Conservation (phyloP, 2,329 filamentous ascomycete genomes). For the Fusarium proliferatum region DNA sequence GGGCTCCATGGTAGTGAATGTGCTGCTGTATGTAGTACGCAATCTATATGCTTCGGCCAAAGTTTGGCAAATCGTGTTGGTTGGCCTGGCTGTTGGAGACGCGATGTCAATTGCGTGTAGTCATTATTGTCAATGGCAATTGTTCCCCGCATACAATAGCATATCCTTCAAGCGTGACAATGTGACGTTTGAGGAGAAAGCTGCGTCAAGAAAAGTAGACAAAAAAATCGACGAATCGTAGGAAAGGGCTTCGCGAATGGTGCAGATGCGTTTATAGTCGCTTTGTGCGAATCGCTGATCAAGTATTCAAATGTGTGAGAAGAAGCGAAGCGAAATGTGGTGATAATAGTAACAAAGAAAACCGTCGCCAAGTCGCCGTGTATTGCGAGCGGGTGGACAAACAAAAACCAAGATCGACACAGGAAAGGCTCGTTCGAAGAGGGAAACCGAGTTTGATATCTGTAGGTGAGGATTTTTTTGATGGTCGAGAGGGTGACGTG, state of each 20-base stretch:
- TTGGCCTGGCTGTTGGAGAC: conserved; percentile 33
- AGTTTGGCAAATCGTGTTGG: conserved; percentile 15
- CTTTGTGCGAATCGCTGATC: conserved; percentile 16
- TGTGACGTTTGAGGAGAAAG: background rate
- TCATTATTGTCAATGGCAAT: conserved; percentile 45
- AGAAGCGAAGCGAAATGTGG: conserved; percentile 30
- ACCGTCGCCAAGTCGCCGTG: conserved; percentile 21
- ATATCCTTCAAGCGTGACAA: conserved; percentile 36
- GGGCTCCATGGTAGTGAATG: conserved; percentile 60
- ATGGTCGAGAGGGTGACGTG: conserved; percentile 42
- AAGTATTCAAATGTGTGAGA: conserved; percentile 25
- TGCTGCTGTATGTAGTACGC: conserved; percentile 19
- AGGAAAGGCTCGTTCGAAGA: conserved; percentile 11
- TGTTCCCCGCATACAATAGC: conserved; percentile 41
- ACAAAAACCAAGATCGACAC: conserved; percentile 21
- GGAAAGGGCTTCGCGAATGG: conserved; percentile 15
- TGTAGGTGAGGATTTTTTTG: conserved; percentile 24
- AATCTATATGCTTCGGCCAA: conserved; percentile 26
- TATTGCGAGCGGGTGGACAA: conserved; percentile 11
- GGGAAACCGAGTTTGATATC: conserved; percentile 25
- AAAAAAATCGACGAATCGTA: conserved; percentile 22
- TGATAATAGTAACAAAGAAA: conserved; percentile 28
- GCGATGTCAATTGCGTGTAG: conserved; percentile 45
- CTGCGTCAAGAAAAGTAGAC: conserved; percentile 5
- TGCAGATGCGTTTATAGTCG: conserved; percentile 15